Base-by-base conservation (phyloP, 345 rosid genomes). In the Brassica nigra region DNA sequence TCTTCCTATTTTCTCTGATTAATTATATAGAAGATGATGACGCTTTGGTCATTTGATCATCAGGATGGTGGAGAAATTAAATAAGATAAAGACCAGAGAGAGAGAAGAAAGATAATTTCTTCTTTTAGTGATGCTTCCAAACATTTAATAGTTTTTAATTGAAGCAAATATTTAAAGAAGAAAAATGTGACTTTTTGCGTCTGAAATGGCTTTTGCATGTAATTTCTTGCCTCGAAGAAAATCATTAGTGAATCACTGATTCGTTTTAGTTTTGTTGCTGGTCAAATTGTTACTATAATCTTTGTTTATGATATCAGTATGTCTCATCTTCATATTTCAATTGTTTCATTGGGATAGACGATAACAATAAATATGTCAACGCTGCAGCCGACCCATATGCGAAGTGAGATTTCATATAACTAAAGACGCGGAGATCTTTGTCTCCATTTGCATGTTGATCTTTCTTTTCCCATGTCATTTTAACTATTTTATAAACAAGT, bases 11-110 rank as follows among this genome's bases (percentile, higher is more conserved):
- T 14, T 31, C 2, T 49, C 0, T 0, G 14, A 59, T 39, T 20
- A 31, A 15, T 73, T 67, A 73, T 79, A 61, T 68, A 79, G 64
- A 67, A 66, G 62, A 18, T 1, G 73, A 42, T 55, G 73, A 5
- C 27, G 42, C 30, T 71, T 66, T 65, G 73, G 61, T 55, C 7
- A 36, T 49, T 68, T 10, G 66, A 62, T 74, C 75, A 62, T 52
- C 68, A 15, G 71, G 79, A 80, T 37, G 83, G 37, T 74, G 83
- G 66, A 68, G 83, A 80, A 74, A 80, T 66, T 79, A 73, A 79
- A 79, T 78, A 77, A 65, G 81, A 78, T 72, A 78, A 72, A 57
- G 73, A 72, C 77, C 39, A 16, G 57, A 62, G 44, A 62, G 69
- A 68, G 74, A 71, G 63, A 59, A 5, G 65, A 23, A 12, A 65